Base-by-base conservation (phyloP, 257 asterid genomes). In the Ilex aquifolium region DNA sequence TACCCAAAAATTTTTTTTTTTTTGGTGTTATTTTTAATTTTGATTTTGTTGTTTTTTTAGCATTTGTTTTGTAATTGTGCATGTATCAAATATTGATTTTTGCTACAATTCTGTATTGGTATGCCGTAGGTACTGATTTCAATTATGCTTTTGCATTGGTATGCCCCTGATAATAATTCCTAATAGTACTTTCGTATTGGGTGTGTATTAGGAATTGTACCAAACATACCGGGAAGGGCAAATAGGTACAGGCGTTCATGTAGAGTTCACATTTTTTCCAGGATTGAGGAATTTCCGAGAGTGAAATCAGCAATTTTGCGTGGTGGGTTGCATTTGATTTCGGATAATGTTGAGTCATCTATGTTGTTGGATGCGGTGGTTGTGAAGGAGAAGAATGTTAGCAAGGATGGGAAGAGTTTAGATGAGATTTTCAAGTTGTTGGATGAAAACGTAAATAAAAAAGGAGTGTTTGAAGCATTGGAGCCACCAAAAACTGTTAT, bases 261-360 rank as follows among this genome's bases (percentile, higher is more conserved):
- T 76, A 89, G 83, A 72, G 71, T 90, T 76, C 97, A 90, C 82
- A 82, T 90, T 42, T 87, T 87, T 67, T 78, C 95, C 4, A 75
- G 76, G 64, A 16, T 72, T 4, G 85, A 78, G 58, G 86, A 77
- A 11, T 81, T 87, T 64, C 79, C 48, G 53, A 74, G 72, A 4
- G 89, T 87, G 44, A 80, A 83, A 72, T 42, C 52, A 21, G 78
- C 68, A 31, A 64, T 90, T 66, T 48, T 59, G 36, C 54, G 27
- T 46, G 91, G 84, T 65, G 95, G 91, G 40, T 68, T 85, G 71
- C 79, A 75, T 42, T 70, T 90, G 66, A 73, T 85, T 60, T 69
- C 86, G 7, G 84, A 83, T 54, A 62, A 27, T 63, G 64, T 44
- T 65, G 69, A 77, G 14, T 59, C 89, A 13, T 80, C 76, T 65